Base-by-base conservation (phyloP, 495 filamentous ascomycete genomes). In the Cenococcum geophilum region DNA sequence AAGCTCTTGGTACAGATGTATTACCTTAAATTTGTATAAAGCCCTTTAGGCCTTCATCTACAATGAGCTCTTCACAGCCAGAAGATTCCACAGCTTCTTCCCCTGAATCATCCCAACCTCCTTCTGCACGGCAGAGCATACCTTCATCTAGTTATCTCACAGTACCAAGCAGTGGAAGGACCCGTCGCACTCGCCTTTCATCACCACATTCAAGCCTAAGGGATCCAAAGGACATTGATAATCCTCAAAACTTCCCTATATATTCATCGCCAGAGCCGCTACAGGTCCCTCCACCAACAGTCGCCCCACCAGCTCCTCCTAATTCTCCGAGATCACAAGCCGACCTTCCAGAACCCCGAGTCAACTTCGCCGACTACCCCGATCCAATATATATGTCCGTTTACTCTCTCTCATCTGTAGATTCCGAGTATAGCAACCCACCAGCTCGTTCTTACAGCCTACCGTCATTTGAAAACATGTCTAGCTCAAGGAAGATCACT, bases 371-470 rank as follows among this genome's bases (percentile, higher is more conserved):
- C 47, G 45, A 21, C 8, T 40, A 52, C 43, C 58, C 58, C 14
- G 48, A 58, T n/a, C 58, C 49, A 35, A 55, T 49, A 35, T 65
- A 55, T 21, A 65, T 68, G 58, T 68, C 65, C 5, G 59, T 62
- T 11, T 65, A 68, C 45, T 65, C 62, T 4, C 32, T 62, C 5
- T 43, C 57, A 12, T 65, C 66, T 25, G 34, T 45, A 0, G 51
- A 60, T 5, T 61, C 66, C 16, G 66, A 65, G 37, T 68, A 65
- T 54, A 68, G 66, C 66, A 68, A 60, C 51, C 66, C 66, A n/a
- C 66, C 66, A 22, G 62, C 66, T 25, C 57, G 66, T 27, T 14
- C 35, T 1, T 69, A 69, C 43, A 43, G 43, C 4, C 37, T 66
- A n/a, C 67, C 67, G 21, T 60, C 67, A 5, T 69, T 66, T 22